A percentile compares a stretch with the other conserved stretches of the same genome.
Evolutionary conservation across 768 basidiomycete genomes (phyloP).

Genomic region (Mycena sanguinolenta): DNA sequence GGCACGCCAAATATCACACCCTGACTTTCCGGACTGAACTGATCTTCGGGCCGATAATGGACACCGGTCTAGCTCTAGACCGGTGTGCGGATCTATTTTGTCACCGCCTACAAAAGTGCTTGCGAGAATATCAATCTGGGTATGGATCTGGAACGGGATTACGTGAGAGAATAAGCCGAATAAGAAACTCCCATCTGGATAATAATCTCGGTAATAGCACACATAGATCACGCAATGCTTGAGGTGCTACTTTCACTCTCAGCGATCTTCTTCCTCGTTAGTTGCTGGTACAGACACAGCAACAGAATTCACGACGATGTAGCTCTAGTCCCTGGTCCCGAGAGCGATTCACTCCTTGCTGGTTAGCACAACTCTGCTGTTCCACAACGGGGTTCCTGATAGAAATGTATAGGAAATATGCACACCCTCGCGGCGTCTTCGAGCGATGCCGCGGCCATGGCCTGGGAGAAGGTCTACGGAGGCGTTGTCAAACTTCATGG

Average conservation of each 20-base stretch:
- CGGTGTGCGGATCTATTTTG: too few species aligned
- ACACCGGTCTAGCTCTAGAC: too few species aligned
- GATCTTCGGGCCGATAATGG: too few species aligned
- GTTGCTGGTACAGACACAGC: background rate
- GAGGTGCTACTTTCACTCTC: conserved; percentile 1
- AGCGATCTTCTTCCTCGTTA: background rate
- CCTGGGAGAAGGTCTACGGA: background rate
- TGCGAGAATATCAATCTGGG: too few species aligned
- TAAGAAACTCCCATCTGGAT: too few species aligned
- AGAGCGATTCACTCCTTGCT: background rate
- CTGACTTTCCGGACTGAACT: too few species aligned
- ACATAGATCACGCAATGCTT: background rate
- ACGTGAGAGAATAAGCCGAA: too few species aligned
- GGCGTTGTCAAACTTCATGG: conserved; percentile 2
- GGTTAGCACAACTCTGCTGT: background rate
- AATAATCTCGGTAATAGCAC: background rate
- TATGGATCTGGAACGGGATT: too few species aligned
- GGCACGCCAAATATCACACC: too few species aligned
- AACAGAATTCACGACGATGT: conserved; percentile 1
- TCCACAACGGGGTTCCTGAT: background rate
- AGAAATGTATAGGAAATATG: background rate
- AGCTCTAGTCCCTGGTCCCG: conserved; percentile 2
- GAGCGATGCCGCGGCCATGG: background rate
- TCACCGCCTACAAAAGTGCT: too few species aligned
- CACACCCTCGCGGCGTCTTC: conserved; percentile 2